Base-by-base conservation (phyloP, 306 rosid genomes). In the Ceratonia siliqua region DNA sequence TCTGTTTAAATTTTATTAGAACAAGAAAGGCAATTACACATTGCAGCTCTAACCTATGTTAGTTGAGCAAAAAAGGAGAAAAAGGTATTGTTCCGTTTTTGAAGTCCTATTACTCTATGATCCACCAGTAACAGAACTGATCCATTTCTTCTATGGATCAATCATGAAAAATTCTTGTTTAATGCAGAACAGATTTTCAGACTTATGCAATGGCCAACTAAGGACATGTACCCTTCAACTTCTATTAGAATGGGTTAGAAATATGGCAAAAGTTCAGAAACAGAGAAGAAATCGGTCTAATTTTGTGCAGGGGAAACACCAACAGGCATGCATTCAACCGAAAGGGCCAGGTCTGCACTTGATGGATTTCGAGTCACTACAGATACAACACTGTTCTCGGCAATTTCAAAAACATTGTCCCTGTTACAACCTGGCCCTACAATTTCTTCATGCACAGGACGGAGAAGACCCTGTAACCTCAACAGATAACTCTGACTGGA, bases 401-500 rank as follows among this genome's bases (percentile, higher is more conserved):
- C 76, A 66, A 78, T 73, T 73, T 79, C 90, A 69, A 81, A 72
- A 28, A 72, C 81, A 64, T n/a, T 63, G 55, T 78, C 86, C 42
- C 82, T 49, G 62, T 81, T 91, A 71, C 43, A 53, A 38, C 76
- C 72, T n/a, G 73, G 48, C 17, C 78, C 75, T n/a, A 53, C 79
- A 67, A 82, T 75, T 84, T 80, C 97, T 1, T 79, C 33, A 52
- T 36, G 83, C 50, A 84, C 91, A 2, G 86, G 87, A 28, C 68
- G 75, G 62, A 91, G 87, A 72, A 82, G 79, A 61, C 91, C 90
- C 28, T 87, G 91, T 76, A 87, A 71, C 74, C 91, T 84, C 73
- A 82, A 83, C 49, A 87, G 52, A 68, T 87, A 83, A 79, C 88
- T 87, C 77, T 91, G 91, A 82, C 91, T 87, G 28, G 84, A 73